A percentile compares a stretch with the other conserved stretches of the same genome.
These are phyloP conservation scores for Arthrobotrys megalospora DNA, from an alignment of 2,329 filamentous ascomycete species.

Conservation along the genomic window DNA sequence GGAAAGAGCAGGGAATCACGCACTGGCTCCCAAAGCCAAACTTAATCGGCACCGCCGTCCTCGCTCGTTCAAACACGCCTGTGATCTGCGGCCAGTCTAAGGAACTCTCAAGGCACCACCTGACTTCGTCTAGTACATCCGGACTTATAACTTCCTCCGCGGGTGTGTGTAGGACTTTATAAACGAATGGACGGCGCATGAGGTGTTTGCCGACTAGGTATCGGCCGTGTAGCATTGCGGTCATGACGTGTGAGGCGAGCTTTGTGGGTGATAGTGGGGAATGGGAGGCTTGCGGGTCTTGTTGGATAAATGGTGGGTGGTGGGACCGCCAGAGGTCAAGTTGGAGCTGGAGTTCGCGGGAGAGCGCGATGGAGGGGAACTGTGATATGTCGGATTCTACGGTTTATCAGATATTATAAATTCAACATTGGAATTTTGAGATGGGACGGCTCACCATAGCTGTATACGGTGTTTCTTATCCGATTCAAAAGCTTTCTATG, in stretches of 20 bases:
- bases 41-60: constrained; percentile 56
- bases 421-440: not conserved
- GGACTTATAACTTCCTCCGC: constrained; percentile 36
- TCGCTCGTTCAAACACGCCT: constrained; percentile 54
- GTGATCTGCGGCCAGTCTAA: constrained; percentile 58
- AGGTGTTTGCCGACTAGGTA: constrained; percentile 56
- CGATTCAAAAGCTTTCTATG: constrained; percentile 73
- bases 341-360: constrained; percentile 72
- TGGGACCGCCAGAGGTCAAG: constrained; percentile 73
- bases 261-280: constrained; percentile 47
- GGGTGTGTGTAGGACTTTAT: constrained; percentile 50
- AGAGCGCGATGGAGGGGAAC: constrained; percentile 70
- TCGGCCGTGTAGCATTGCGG: constrained; percentile 53
- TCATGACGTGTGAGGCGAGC: constrained; percentile 50
- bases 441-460: constrained; percentile 67
- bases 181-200: constrained; percentile 56
- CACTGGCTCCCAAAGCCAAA: constrained; percentile 59
- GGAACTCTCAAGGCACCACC: constrained; percentile 53
- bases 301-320: constrained; percentile 70
- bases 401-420: constrained; percentile 65
- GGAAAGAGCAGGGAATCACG: constrained; percentile 4
- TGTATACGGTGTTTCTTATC: constrained; percentile 71
- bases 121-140: constrained; percentile 53
- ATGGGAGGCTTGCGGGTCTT: constrained; percentile 50
- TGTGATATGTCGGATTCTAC: constrained; percentile 65